Evolutionary conservation across 2,329 filamentous ascomycete genomes (phyloP).

Genomic region (Colletotrichum tropicale): DNA sequence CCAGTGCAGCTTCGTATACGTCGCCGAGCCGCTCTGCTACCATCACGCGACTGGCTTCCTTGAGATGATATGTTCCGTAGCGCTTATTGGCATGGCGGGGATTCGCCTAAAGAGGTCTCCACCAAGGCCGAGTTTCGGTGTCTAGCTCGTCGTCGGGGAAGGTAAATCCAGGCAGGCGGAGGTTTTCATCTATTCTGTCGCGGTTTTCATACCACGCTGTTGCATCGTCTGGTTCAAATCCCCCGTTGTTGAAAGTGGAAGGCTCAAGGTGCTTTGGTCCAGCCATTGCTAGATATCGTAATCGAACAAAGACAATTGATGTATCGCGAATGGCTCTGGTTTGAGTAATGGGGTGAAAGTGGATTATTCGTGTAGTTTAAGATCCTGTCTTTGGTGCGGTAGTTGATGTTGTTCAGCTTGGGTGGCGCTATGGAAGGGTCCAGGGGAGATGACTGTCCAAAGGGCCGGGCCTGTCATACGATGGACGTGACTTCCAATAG

Average conservation of each 20-base stretch:
- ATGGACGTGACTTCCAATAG: not conserved
- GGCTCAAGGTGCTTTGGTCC: not conserved
- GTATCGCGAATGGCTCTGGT: not conserved
- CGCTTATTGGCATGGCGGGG: too few species aligned
- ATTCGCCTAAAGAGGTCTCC: not conserved
- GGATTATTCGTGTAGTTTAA: not conserved
- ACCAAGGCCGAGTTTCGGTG: not conserved
- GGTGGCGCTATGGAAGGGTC: not conserved
- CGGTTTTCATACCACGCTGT: not conserved
- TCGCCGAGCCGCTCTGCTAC: too few species aligned
- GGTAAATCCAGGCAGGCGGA: not conserved
- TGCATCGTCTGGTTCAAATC: not conserved
- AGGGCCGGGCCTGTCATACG: not conserved
- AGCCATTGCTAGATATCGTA: not conserved
- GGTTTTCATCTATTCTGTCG: not conserved
- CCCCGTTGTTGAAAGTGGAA: not conserved
- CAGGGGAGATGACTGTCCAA: not conserved
- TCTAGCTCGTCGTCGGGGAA: not conserved
- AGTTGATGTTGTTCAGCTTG: not conserved
- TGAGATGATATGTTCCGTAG: too few species aligned
- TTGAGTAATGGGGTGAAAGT: not conserved
- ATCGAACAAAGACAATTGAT: not conserved
- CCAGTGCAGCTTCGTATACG: too few species aligned
- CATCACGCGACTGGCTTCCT: too few species aligned
- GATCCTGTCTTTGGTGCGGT: not conserved